Evolutionary conservation across 208 protist species (phyloP), one percentile per base, ranked within the genome.

Genomic region (Crithidia expoeki): DNA sequence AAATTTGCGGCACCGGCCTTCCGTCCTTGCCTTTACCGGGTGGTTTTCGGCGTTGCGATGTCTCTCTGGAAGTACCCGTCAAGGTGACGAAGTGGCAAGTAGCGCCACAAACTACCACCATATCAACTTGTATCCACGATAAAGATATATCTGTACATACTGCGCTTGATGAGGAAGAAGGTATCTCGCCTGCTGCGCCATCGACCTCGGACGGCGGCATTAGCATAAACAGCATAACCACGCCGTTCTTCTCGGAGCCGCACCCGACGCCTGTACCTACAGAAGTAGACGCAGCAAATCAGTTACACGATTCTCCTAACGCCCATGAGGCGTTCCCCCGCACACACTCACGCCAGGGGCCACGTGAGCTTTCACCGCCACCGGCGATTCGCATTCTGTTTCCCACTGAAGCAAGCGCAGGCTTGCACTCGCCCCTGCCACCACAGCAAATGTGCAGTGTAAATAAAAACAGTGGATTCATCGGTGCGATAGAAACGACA

Each of bases 331-430:
- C 21, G 33, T 49, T 32, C 21, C 49, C 25, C 9, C n/a, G 32
- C 5, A n/a, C 36, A 10, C 56, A 25, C 7, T 42, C 53, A 11
- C 12, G 17, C 17, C 21, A 2, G 21, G 23, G n/a, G 38, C 23
- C 1, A 17, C 53, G 49, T 6, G 63, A 58, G 38, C 56, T 51
- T 5, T 33, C 63, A 3, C 72, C 63, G 6, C 72, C 72, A 14
- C 64, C 72, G 2, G 72, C 72, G 2, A 77, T 71, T 11, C 72
- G 64, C 27, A 62, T 62, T 25, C 72, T 77, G 17, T 77, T 77
- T 38, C 46, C 72, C 4, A 19, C 47, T 0, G 42, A 61, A 17
- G n/a, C 28, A 4, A 11, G 7, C 12, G 57, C 21, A 16, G 21
- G 33, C 14, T 6, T 44, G 19, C 28, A 19, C 23, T 25, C 36